Conservation (phyloP, 176 grass and related monocot species). For the Oryza officinalis region DNA sequence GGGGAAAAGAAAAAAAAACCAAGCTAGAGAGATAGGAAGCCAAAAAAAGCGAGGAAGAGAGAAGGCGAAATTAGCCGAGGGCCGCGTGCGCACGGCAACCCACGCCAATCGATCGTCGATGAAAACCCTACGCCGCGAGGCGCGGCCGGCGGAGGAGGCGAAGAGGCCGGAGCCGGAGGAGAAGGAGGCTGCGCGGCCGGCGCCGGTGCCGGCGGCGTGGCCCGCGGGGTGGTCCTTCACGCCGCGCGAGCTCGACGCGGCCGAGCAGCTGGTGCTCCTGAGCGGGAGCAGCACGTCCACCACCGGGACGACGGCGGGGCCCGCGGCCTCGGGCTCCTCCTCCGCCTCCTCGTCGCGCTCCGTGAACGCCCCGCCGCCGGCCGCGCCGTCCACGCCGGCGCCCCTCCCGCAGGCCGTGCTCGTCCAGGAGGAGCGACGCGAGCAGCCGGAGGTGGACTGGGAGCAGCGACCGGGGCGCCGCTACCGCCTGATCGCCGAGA, state of each 20-base stretch:
- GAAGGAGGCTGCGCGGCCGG: neutral
- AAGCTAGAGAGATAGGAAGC: neutral
- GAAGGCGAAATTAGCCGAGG: constrained; percentile 19
- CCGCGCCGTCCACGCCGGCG: neutral
- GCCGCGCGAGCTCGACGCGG: constrained; percentile 46
- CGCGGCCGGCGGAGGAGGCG: neutral
- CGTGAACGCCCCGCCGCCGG: constrained; percentile 31
- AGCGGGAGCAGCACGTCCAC: constrained; percentile 43
- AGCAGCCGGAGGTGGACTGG: constrained; percentile 18
- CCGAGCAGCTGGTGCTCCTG: constrained; percentile 44
- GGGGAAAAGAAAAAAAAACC: neutral
- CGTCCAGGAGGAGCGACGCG: constrained; percentile 26
- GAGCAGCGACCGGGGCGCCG: neutral
- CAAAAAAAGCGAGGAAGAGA: neutral
- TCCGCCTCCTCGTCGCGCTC: constrained; percentile 26
- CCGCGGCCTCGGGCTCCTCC: constrained; percentile 21
- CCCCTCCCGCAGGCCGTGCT: neutral
- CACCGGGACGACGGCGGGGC: too few species aligned
- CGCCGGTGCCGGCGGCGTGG: neutral
- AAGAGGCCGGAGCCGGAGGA: neutral
- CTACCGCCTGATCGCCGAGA: constrained; percentile 50
- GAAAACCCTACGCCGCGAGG: neutral
- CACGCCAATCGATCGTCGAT: constrained; percentile 36
- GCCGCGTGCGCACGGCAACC: constrained; percentile 5
- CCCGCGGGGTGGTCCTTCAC: constrained; percentile 32